phyloP scores from a whole-genome alignment of 352 stramenopile genomes.

The Phytophthora foliorum region DNA sequence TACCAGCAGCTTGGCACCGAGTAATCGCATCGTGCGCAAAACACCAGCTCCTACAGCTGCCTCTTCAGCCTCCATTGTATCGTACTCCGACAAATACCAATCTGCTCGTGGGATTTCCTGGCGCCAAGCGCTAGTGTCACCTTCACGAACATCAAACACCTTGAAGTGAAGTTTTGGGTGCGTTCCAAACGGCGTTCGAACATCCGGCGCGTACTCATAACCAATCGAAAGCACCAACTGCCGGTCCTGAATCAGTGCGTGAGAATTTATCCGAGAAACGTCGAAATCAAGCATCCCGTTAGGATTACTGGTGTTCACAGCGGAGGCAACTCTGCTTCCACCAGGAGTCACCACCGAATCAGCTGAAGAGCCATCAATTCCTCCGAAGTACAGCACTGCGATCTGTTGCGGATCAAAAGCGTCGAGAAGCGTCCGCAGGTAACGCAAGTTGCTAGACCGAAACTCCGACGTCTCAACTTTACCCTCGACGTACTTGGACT shows the following conservation, averaged over 20 bases:
- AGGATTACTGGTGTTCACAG: slow-evolving; percentile 35
- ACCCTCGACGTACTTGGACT: slow-evolving; percentile 73
- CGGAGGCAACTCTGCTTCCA: slow-evolving; percentile 26
- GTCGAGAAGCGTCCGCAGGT: slow-evolving; percentile 73
- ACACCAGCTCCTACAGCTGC: slow-evolving; percentile 48
- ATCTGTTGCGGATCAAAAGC: slow-evolving; percentile 86
- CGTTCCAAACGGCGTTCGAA: slow-evolving; percentile 35
- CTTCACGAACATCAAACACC: slow-evolving; percentile 62
- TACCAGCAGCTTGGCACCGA: slow-evolving; percentile 77
- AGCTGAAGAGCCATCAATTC: slow-evolving; percentile 29
- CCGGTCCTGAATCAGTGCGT: slow-evolving; percentile 79
- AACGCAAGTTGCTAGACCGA: slow-evolving; percentile 74
- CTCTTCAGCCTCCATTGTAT: slow-evolving; percentile 60
- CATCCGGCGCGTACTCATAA: slow-evolving; percentile 48
- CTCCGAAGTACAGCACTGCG: slow-evolving; percentile 69
- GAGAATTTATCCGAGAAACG: slow-evolving; percentile 79
- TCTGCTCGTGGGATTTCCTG: slow-evolving; percentile 76
- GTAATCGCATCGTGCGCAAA: slow-evolving; percentile 64
- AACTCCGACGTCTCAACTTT: slow-evolving; percentile 80
- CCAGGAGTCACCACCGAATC: slow-evolving; percentile 38
- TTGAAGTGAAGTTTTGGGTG: slow-evolving; percentile 68
- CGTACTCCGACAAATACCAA: slow-evolving; percentile 78
- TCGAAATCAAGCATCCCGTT: slow-evolving; percentile 80
- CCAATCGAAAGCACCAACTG: slow-evolving; percentile 75
- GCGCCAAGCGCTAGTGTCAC: slow-evolving; percentile 66